phyloP scores from a whole-genome alignment of 352 stramenopile species.

The Phytophthora meadii region DNA sequence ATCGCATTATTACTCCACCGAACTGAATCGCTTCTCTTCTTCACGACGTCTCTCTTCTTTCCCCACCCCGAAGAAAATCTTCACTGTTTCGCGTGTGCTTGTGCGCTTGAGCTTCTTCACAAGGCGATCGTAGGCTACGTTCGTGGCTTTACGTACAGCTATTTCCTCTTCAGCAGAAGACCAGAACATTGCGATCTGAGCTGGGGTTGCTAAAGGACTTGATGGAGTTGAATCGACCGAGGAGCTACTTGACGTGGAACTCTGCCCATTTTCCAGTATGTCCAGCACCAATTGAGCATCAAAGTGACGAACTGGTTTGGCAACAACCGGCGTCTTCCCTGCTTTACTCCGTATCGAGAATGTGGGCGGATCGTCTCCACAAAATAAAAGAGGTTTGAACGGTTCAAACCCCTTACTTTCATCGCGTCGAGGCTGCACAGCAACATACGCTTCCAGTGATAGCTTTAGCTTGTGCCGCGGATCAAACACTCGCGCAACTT shows the following conservation, averaged over 20 bases:
- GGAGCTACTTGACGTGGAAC: slow-evolving; percentile 5
- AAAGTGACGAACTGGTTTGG: slow-evolving; percentile 9
- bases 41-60: slow-evolving; percentile 20
- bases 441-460: slow-evolving; percentile 35
- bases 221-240: slow-evolving; percentile 2
- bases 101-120: slow-evolving; percentile 25
- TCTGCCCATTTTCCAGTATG: neutral
- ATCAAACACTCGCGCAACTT: slow-evolving; percentile 46
- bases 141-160: slow-evolving; percentile 27
- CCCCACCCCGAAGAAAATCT: slow-evolving; percentile 22
- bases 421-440: slow-evolving; percentile 27
- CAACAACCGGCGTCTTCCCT: neutral
- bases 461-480: slow-evolving; percentile 36
- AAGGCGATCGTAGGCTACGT: slow-evolving; percentile 31
- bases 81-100: slow-evolving; percentile 20
- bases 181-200: slow-evolving; percentile 31
- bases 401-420: slow-evolving; percentile 33
- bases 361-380: slow-evolving; percentile 23
- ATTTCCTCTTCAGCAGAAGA: slow-evolving; percentile 31
- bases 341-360: slow-evolving; percentile 27
- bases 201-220: neutral
- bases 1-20: slow-evolving; percentile 17
- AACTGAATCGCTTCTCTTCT: slow-evolving; percentile 18
- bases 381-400: slow-evolving; percentile 38
- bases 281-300: slow-evolving; percentile 6